Base-by-base conservation (phyloP, 441 rosid genomes). In the Croton laevigatus region DNA sequence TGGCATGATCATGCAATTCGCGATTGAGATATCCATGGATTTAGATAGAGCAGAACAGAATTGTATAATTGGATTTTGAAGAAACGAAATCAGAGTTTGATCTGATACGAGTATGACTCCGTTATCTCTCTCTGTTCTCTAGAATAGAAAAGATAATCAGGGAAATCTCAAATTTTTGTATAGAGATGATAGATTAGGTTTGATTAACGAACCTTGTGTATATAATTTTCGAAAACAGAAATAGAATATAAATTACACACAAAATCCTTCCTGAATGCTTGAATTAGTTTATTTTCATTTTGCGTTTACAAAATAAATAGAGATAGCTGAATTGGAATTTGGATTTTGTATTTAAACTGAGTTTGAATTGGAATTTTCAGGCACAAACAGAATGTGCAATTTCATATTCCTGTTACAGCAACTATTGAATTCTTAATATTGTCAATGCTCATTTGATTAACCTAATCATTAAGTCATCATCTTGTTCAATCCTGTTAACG, bases 1-100 rank as follows among this genome's bases (percentile, higher is more conserved):
- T 90, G 93, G 91, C 87, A 81, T 19, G 81, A 90, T 62, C 86
- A 84, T 68, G 74, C 81, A 14, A 62, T 84, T 55, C 57, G 75
- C 0, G 92, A 86, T 65, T 83, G 73, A 78, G 44, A 40, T 40
- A 49, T 13, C 53, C n/a, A n/a, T 6, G n/a, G 19, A 49, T 46
- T 11, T 46, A 46, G 51, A 11, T 46, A 11, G 51, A 12, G 51
- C 16, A 11, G 51, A 13, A 13, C 53, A 16, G 7, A 3, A 49
- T 12, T 46, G 17, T 13, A 1, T 6, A 49, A 49, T 16, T 13
- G 9, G 14, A 48, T 11, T 52, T 17, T 17, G 54, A 51, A 51
- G 22, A 52, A 52, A 19, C 57, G 27, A 27, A 27, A 52, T 6
- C 19, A 2, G 57, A 19, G 20, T n/a, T 52, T 19, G 23, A 49